Evolutionary conservation across 2,329 filamentous ascomycete species (phyloP), one percentile per base, ranked within the genome.

Genomic region (Ceratocystis cacaofunesta): DNA sequence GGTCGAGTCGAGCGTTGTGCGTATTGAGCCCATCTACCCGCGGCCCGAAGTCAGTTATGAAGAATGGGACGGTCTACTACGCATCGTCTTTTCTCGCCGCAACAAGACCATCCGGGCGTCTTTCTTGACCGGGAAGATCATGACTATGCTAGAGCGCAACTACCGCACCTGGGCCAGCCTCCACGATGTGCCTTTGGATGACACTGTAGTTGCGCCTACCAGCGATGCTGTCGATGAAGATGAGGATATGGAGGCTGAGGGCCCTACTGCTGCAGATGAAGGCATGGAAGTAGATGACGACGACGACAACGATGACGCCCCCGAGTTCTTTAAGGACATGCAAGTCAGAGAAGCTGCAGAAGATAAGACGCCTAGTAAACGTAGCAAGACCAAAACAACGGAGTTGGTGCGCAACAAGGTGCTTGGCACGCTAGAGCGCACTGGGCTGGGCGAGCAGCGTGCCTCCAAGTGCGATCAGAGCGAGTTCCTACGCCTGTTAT

Each of bases 81-180:
- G 86, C 68, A 96, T 96, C 70, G 76, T 75, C 70, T 77, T 79
- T 70, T 82, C 81, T 68, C 80, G 94, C 70, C 94, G 95, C 78
- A 97, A 97, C 76, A 90, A 92, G 75, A 96, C 90, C 0, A 78
- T 97, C 64, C 81, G 91, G 48, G 87, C 90, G 4, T 87, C 85
- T 68, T 95, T 91, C 77, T 78, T 95, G 63, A 91, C 88, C 15
- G 86, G 85, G 66, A 89, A 89, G 70, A 87, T 96, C 1, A 80
- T 96, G 72, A 82, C 84, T 65, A 86, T 96, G 80, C 78, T 96
- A 22, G 90, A 95, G 76, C 70, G 83, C 69, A 97, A 97, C 75
- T 97, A 95, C 76, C 81, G 89, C 68, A 88, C 91, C 1, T 97
- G 86, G 82, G 96, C 92, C 74, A 88, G 91, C 46, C 86, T 95